Conservation (phyloP, 352 stramenopile genomes). For the Globisporangium echinulatum region DNA sequence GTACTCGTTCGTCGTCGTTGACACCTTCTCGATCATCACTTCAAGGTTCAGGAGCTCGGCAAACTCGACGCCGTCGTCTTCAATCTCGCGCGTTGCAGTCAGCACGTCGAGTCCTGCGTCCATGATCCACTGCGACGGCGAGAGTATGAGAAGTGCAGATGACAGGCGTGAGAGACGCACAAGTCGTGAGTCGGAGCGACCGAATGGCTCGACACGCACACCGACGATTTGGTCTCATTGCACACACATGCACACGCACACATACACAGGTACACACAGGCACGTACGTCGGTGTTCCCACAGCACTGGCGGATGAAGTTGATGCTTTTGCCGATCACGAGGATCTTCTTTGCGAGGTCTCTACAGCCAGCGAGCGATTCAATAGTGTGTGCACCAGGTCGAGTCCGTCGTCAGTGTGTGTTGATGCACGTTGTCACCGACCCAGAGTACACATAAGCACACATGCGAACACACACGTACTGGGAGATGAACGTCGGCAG, state of each 20-base stretch:
- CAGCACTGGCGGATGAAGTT: slow-evolving; percentile 98
- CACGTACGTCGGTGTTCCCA: slow-evolving; percentile 79
- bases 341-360: slow-evolving; percentile 89
- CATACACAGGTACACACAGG: not conserved
- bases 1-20: slow-evolving; percentile 81
- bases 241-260: not conserved
- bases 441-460: no score
- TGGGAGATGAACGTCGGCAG: slow-evolving; percentile 82
- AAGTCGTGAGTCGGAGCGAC: no score
- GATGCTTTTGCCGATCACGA: slow-evolving; percentile 97
- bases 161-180: not conserved
- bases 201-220: no score
- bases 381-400: not conserved
- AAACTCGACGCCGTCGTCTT: slow-evolving; percentile 63
- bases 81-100: slow-evolving; percentile 35
- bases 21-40: slow-evolving; percentile 73
- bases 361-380: slow-evolving; percentile 15
- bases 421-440: no score
- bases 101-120: slow-evolving; percentile 38
- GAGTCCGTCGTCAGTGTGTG: no score
- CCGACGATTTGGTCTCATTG: not conserved
- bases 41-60: slow-evolving; percentile 64
- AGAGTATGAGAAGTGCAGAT: not conserved
- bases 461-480: slow-evolving; percentile 24
- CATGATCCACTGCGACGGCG: slow-evolving; percentile 58